Base-by-base conservation (phyloP, 495 filamentous ascomycete genomes). In the Clohesyomyces aquaticus region DNA sequence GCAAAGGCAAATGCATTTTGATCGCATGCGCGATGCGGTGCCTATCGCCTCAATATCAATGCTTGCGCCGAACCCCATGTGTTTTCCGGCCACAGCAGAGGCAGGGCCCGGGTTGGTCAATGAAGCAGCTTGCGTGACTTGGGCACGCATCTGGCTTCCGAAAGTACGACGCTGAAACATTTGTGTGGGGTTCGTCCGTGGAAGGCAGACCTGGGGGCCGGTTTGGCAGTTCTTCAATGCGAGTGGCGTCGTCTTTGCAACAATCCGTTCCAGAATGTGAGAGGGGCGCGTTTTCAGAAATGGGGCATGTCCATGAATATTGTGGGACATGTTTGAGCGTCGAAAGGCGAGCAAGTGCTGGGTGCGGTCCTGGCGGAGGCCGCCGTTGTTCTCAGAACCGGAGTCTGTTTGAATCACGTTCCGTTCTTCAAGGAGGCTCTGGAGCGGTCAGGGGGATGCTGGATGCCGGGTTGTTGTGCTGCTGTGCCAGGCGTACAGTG, bases 141-240 rank as follows among this genome's bases (percentile, higher is more conserved):
- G 32, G 14, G 32, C 32, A 41, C 16, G 28, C 43, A 66, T 41
- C 21, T 25, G n/a, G 47, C 3, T 49, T 55, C 49, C 41, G 43
- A 61, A 22, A 53, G 45, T 57, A 27, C 23, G n/a, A 48, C 57
- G 53, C 65, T 63, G 65, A 67, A 67, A 67, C 59, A 59, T 55
- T 42, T 18, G 21, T 29, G 63, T 60, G 57, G 64, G 52, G 58
- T 56, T 56, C 11, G 58, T 59, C 53, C 42, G 55, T 29, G 51
- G 45, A 28, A 52, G 50, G 49, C 35, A 18, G 47, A 61, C 46
- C 32, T 19, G 49, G 53, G 63, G 63, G 42, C 46, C 27, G 43
- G 47, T 59, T 63, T 42, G 58, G 35, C 26, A 23, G 14, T 48
- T 38, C 16, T 43, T 66, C 63, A 66, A 67, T 67, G 58, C 64